Percentiles rank a stretch among this genome's conserved stretches.
phyloP scores from a whole-genome alignment of 768 basidiomycete species.

The Tylopilus sp. region DNA sequence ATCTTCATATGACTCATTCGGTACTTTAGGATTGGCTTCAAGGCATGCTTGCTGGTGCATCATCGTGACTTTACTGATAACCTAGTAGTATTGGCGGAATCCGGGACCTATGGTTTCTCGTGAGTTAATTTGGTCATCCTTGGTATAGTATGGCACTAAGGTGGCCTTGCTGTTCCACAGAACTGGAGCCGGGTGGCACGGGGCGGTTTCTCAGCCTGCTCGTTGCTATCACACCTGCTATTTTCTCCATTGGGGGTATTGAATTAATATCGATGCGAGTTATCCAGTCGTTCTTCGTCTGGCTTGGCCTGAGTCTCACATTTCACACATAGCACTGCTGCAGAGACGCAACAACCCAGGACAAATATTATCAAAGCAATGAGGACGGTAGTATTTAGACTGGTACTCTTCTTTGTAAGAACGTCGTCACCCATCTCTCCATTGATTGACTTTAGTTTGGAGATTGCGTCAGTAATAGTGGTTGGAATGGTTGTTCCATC shows the following conservation, averaged over 20 bases:
- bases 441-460: background rate
- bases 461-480: slow-evolving; percentile 37
- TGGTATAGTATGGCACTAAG: background rate
- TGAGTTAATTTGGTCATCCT: background rate
- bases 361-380: slow-evolving; percentile 78
- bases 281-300: slow-evolving; percentile 13
- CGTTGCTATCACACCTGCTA: slow-evolving; percentile 26
- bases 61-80: background rate
- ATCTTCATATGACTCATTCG: slow-evolving; percentile 11
- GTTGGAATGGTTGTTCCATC: slow-evolving; percentile 79
- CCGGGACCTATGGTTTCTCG: slow-evolving; percentile 26
- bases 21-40: slow-evolving; percentile 18
- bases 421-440: too few relatives aligned
- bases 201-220: slow-evolving; percentile 25
- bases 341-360: slow-evolving; percentile 74
- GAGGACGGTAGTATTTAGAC: slow-evolving; percentile 74
- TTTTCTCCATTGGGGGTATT: slow-evolving; percentile 78
- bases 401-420: slow-evolving; percentile 38
- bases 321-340: slow-evolving; percentile 51
- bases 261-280: slow-evolving; percentile 68
- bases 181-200: slow-evolving; percentile 19
- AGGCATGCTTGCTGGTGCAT: slow-evolving; percentile 1
- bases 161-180: background rate
- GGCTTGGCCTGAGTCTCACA: background rate
- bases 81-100: slow-evolving; percentile 20